These are phyloP conservation scores for Aureobasidium sp. DNA, from an alignment of 2,329 filamentous ascomycete genomes.

Conservation along the genomic window DNA sequence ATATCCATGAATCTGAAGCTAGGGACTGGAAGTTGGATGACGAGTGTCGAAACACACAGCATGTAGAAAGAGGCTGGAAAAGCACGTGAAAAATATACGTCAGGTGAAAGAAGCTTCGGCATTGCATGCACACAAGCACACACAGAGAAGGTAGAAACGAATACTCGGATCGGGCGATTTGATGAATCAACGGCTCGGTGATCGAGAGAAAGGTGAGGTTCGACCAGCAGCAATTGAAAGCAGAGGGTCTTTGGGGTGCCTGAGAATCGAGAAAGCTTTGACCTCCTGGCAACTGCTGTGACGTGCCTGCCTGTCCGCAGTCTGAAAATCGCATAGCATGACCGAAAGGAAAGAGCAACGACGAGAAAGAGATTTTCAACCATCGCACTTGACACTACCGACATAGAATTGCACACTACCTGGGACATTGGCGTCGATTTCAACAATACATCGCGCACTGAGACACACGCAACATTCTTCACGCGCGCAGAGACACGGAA, in stretches of 20 bases:
- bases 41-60: background rate
- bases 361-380: constrained; percentile 11
- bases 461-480: background rate
- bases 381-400: background rate
- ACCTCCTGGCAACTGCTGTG: background rate
- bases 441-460: background rate
- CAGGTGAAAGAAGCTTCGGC: background rate
- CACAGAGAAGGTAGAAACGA: background rate
- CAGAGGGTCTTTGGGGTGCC: background rate
- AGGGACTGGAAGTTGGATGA: background rate
- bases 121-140: background rate
- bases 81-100: background rate
- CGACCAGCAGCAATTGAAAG: background rate
- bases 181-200: background rate
- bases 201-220: background rate
- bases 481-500: constrained; percentile 5
- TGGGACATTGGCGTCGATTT: background rate
- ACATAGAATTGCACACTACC: background rate
- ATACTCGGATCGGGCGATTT: background rate
- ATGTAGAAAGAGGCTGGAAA: background rate
- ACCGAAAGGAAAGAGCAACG: background rate
- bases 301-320: constrained; percentile 2
- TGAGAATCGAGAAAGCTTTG: constrained; percentile 7
- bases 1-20: background rate
- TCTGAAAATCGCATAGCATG: constrained; percentile 7